Percentiles rank a stretch among this genome's conserved stretches.
These are phyloP conservation scores for Cetradonia linearis DNA, from an alignment of 495 filamentous ascomycete genomes.

Conservation along the genomic window DNA sequence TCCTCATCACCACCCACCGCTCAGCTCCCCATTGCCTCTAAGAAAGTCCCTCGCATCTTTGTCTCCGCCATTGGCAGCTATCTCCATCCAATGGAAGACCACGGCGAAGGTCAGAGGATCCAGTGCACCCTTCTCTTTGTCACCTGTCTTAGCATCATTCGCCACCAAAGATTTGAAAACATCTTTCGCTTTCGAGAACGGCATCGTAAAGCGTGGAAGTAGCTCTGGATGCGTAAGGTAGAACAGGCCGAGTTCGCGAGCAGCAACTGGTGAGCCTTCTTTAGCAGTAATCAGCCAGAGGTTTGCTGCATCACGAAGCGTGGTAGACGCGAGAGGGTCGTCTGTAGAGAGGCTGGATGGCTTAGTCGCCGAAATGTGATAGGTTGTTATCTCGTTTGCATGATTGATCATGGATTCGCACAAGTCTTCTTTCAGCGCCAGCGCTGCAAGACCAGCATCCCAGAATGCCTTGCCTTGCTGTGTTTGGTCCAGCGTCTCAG, in stretches of 20 bases:
- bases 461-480: conserved; percentile 88
- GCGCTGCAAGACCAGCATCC: conserved; percentile 80
- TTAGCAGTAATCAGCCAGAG: conserved; percentile 95
- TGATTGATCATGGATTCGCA: conserved; percentile 84
- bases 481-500: conserved; percentile 69
- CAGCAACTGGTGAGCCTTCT: conserved; percentile 85
- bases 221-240: conserved; percentile 90
- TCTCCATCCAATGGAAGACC: conserved; percentile 97
- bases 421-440: conserved; percentile 81
- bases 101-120: conserved; percentile 92
- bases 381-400: conserved; percentile 55
- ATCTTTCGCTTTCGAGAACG: conserved; percentile 73
- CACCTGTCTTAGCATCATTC: conserved; percentile 41
- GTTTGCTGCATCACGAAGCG: conserved; percentile 72
- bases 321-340: conserved; percentile 42
- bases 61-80: conserved; percentile 78
- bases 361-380: conserved; percentile 36
- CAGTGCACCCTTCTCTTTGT: conserved; percentile 43
- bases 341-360: conserved; percentile 35
- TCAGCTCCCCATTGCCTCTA: conserved; percentile 22
- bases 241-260: conserved; percentile 87
- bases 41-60: conserved; percentile 61
- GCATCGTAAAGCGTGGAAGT: conserved; percentile 72
- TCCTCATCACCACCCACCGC: conserved; percentile 7
- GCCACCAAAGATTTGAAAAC: conserved; percentile 69